Percentiles rank a stretch among this genome's conserved stretches.
phyloP scores from a whole-genome alignment of 176 grass and related monocot species.

The Zoysia japonica region DNA sequence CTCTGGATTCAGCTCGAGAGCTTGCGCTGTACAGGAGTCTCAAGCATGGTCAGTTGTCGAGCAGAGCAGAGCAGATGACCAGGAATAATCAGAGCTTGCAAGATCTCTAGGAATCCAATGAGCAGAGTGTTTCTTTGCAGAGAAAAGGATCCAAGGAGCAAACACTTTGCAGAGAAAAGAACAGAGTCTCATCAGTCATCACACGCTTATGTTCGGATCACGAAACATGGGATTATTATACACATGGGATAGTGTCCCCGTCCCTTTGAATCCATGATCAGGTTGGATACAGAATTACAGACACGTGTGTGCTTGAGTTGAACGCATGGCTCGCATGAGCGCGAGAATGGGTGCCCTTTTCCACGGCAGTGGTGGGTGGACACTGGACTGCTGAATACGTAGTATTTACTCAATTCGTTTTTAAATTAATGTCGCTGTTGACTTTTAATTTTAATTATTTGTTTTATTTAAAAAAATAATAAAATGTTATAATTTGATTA shows the following conservation, averaged over 20 bases:
- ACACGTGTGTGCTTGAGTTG: no score
- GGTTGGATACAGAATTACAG: no score
- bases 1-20: not conserved
- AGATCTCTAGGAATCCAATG: slow-evolving; percentile 24
- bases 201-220: slow-evolving; percentile 26
- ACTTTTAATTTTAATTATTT: no score
- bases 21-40: no score
- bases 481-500: no score
- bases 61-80: not conserved
- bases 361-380: not conserved
- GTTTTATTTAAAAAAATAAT: no score
- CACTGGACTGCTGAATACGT: not conserved
- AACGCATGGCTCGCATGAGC: no score
- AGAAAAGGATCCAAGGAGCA: not conserved
- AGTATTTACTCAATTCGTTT: no score
- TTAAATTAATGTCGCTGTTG: no score
- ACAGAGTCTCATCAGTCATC: not conserved
- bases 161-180: not conserved
- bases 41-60: no score
- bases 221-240: not conserved
- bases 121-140: not conserved
- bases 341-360: not conserved
- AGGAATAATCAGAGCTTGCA: not conserved
- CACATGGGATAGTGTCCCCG: not conserved
- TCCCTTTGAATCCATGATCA: no score